Evolutionary conservation across 1,284 basidiomycete species (phyloP).

Genomic region (Ganoderma leucocontextum): DNA sequence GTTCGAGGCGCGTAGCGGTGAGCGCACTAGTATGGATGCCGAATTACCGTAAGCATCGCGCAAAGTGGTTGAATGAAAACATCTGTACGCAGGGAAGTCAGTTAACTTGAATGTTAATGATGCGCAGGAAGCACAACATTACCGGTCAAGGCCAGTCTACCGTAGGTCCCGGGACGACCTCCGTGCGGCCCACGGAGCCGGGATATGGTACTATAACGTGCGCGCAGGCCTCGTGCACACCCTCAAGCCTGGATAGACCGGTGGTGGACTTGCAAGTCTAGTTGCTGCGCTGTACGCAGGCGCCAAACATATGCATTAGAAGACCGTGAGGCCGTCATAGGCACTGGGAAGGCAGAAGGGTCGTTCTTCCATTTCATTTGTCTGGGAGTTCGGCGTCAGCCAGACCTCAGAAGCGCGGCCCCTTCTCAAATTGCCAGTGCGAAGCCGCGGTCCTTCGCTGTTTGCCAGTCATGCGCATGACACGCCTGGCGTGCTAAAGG

Average conservation of each 20-base stretch:
- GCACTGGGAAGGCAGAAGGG: neutral
- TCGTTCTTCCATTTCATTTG: neutral
- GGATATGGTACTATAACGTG: neutral
- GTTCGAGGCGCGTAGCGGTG: neutral
- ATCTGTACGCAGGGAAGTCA: neutral
- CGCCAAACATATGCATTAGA: conserved; percentile 4
- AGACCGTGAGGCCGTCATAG: neutral
- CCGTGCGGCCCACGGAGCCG: neutral
- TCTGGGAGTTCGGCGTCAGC: neutral
- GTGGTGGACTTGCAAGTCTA: neutral
- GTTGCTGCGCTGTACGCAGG: neutral
- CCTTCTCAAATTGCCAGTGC: neutral
- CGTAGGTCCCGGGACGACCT: neutral
- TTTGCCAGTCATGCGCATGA: neutral
- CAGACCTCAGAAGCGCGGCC: neutral
- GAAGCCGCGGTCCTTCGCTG: neutral
- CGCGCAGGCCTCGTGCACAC: conserved; percentile 1
- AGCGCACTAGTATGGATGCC: neutral
- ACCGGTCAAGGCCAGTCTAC: neutral
- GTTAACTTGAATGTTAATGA: neutral
- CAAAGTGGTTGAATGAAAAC: neutral
- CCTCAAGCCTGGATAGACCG: conserved; percentile 2
- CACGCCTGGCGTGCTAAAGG: neutral
- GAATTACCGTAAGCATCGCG: neutral
- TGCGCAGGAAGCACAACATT: conserved; percentile 1